Evolutionary conservation across 2,329 filamentous ascomycete species (phyloP).

Genomic region (Didymellaceae sp.): DNA sequence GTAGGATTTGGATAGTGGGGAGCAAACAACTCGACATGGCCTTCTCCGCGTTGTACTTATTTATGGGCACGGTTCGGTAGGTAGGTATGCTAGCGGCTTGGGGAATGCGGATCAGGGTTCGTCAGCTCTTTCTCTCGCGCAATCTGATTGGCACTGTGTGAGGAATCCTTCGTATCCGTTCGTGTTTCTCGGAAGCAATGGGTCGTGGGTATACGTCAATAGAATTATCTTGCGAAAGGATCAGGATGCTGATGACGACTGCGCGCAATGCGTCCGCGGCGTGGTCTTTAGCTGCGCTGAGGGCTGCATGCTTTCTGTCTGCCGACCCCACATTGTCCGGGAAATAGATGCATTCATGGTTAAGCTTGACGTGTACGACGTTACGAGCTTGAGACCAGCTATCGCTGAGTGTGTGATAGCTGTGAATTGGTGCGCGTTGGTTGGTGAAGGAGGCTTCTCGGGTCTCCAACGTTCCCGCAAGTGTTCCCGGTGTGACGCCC

Average conservation of each 20-base stretch:
- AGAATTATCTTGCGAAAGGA: too few relatives aligned
- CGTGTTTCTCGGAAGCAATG: neutral
- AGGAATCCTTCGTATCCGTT: conserved; percentile 1
- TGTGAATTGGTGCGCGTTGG: neutral
- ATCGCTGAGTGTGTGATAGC: conserved; percentile 7
- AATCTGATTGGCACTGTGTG: conserved; percentile 6
- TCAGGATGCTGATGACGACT: too few relatives aligned
- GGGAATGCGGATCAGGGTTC: conserved; percentile 1
- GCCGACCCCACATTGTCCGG: conserved; percentile 13
- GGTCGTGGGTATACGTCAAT: too few relatives aligned
- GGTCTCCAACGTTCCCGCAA: conserved; percentile 16
- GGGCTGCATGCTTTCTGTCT: too few relatives aligned
- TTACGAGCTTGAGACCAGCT: too few relatives aligned
- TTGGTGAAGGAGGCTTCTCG: conserved; percentile 9
- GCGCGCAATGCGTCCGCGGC: too few relatives aligned
- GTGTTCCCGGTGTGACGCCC: conserved; percentile 10
- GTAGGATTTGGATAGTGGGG: conserved; percentile 10
- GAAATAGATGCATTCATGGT: conserved; percentile 5
- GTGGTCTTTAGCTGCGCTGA: conserved; percentile 9
- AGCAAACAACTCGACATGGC: conserved; percentile 11
- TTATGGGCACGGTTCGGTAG: neutral
- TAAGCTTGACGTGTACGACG: conserved; percentile 6
- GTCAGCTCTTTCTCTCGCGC: neutral
- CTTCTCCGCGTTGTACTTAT: neutral
- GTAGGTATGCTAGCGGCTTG: neutral